phyloP scores from a whole-genome alignment of 164 flowering plant species.

The Macadamia integrifolia region DNA sequence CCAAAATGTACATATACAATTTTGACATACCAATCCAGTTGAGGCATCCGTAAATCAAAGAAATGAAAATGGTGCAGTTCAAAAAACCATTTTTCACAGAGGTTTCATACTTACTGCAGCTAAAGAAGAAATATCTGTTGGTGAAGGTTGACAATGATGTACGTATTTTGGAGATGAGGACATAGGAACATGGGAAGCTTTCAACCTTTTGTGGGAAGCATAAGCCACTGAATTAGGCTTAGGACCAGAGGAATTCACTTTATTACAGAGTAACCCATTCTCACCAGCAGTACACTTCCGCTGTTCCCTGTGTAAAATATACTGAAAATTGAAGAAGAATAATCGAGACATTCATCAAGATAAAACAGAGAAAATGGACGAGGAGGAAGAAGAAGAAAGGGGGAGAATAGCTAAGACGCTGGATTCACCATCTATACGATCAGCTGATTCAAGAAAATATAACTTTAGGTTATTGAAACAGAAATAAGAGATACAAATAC shows the following conservation, averaged over 20 bases:
- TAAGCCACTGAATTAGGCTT: slow-evolving; percentile 7
- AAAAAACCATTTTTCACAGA: background rate
- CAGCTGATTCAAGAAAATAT: background rate
- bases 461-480: background rate
- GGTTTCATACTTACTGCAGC: slow-evolving; percentile 15
- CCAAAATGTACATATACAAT: too few relatives aligned
- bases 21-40: background rate
- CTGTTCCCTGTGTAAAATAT: slow-evolving; percentile 21
- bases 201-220: slow-evolving; percentile 17
- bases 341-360: too few relatives aligned
- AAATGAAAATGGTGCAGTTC: background rate
- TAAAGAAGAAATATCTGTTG: slow-evolving; percentile 16
- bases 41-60: background rate
- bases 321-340: slow-evolving; percentile 3
- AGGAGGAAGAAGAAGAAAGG: too few relatives aligned
- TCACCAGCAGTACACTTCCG: slow-evolving; percentile 12
- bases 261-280: slow-evolving; percentile 7
- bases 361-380: too few relatives aligned
- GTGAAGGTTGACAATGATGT: slow-evolving; percentile 15
- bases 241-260: slow-evolving; percentile 3
- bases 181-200: slow-evolving; percentile 6
- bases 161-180: slow-evolving; percentile 12
- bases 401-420: background rate
- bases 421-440: background rate
- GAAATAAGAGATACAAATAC: slow-evolving; percentile 10